A percentile compares a stretch with the other conserved stretches of the same genome.
phyloP scores from a whole-genome alignment of 208 protist species.

The Leishmania guyanensis region DNA sequence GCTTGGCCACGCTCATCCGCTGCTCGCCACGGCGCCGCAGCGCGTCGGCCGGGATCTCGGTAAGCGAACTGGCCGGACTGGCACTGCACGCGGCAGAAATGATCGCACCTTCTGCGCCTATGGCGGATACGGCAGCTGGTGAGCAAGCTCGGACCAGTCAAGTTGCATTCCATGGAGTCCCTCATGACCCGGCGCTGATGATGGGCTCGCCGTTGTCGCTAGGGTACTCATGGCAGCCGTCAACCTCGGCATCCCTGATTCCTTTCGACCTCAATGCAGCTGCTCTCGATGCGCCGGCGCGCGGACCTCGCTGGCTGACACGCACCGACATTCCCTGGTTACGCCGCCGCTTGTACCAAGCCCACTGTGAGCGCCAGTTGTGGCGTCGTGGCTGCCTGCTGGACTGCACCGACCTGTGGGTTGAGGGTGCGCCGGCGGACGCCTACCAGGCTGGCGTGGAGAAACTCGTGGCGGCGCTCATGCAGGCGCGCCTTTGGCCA shows the following conservation, averaged over 20 bases:
- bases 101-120: constrained; percentile 48
- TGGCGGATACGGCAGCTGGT: constrained; percentile 10
- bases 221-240: constrained; percentile 42
- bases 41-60: constrained; percentile 34
- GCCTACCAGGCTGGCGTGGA: constrained; percentile 47
- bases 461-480: constrained; percentile 62
- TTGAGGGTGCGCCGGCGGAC: constrained; percentile 45
- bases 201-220: constrained; percentile 34
- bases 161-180: not conserved
- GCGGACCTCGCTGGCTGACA: constrained; percentile 38
- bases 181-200: constrained; percentile 14
- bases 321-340: constrained; percentile 75
- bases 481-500: constrained; percentile 70
- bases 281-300: not conserved
- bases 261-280: not conserved
- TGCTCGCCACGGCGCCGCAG: constrained; percentile 59
- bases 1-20: constrained; percentile 67
- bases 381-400: constrained; percentile 56
- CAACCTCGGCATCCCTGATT: constrained; percentile 11
- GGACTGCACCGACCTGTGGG: constrained; percentile 81
- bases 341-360: constrained; percentile 70
- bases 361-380: constrained; percentile 79
- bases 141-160: not conserved
- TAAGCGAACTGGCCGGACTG: constrained; percentile 62
- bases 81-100: constrained; percentile 70